Evolutionary conservation across 1,284 basidiomycete species (phyloP).

Genomic region (Ustilago cynodontis): DNA sequence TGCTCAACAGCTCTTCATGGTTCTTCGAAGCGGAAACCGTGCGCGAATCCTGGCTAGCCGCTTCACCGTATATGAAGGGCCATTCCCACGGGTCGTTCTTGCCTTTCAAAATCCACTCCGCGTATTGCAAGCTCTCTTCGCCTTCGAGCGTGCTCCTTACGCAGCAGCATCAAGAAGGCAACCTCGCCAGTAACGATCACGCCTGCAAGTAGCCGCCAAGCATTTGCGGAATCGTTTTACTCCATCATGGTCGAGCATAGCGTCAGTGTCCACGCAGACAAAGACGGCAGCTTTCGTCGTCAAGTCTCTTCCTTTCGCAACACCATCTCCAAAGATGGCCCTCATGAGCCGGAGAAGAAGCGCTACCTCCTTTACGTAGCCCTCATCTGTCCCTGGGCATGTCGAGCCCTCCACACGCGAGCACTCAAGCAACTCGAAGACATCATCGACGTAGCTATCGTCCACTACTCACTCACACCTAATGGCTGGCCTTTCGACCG

Average conservation of each 20-base stretch:
- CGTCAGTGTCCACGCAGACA: constrained; percentile 45
- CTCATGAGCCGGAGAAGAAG: constrained; percentile 86
- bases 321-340: constrained; percentile 75
- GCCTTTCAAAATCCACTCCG: background rate
- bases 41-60: background rate
- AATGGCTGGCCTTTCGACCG: constrained; percentile 85
- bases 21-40: constrained; percentile 6
- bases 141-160: background rate
- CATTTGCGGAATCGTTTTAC: no score
- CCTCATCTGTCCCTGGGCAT: constrained; percentile 81
- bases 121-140: background rate
- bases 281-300: constrained; percentile 86
- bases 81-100: background rate
- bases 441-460: constrained; percentile 72
- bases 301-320: constrained; percentile 79
- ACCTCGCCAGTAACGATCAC: background rate
- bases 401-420: constrained; percentile 85
- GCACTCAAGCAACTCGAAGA: constrained; percentile 91
- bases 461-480: constrained; percentile 84
- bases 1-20: background rate
- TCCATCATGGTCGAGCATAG: constrained; percentile 40
- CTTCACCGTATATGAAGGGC: background rate
- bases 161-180: background rate
- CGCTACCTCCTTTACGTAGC: constrained; percentile 64
- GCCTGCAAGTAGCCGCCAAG: background rate